Conservation (phyloP, 768 basidiomycete genomes). For the Lyophyllum semitale region DNA sequence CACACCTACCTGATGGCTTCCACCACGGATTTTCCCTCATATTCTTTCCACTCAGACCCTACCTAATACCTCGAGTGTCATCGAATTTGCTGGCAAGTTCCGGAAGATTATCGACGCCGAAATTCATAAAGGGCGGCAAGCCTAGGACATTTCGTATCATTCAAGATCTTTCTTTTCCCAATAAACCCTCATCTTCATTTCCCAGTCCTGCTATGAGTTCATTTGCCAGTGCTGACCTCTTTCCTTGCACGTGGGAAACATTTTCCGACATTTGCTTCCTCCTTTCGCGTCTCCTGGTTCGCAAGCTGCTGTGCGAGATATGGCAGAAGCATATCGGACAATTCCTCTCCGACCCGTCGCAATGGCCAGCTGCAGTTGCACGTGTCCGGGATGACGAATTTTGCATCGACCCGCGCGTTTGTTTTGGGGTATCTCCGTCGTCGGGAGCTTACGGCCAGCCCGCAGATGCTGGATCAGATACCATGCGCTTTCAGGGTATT, state of each 20-base stretch:
- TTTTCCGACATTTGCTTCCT: slow-evolving; percentile 3
- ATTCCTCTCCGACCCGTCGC: not conserved
- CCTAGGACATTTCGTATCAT: slow-evolving; percentile 21
- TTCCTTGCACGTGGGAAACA: slow-evolving; percentile 33
- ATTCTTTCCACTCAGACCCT: slow-evolving; percentile 20
- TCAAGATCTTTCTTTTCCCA: slow-evolving; percentile 29
- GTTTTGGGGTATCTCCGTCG: no score
- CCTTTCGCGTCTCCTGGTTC: slow-evolving; percentile 2
- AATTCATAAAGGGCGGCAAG: slow-evolving; percentile 11
- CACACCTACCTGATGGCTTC: slow-evolving; percentile 12
- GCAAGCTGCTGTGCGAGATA: slow-evolving; percentile 4
- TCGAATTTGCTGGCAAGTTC: not conserved
- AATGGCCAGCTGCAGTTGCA: slow-evolving; percentile 13
- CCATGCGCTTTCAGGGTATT: slow-evolving; percentile 20
- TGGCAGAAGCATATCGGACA: slow-evolving; percentile 16
- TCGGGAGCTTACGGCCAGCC: no score
- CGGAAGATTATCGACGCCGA: slow-evolving; percentile 11
- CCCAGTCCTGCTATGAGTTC: slow-evolving; percentile 23
- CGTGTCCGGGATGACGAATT: no score
- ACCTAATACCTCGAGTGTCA: slow-evolving; percentile 16
- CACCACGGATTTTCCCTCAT: slow-evolving; percentile 21
- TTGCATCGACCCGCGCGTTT: no score
- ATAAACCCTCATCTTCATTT: not conserved
- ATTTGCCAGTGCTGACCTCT: slow-evolving; percentile 21
- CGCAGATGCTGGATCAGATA: no score